Evolutionary conservation across 768 basidiomycete species (phyloP).

Genomic region (Calocera cornea): DNA sequence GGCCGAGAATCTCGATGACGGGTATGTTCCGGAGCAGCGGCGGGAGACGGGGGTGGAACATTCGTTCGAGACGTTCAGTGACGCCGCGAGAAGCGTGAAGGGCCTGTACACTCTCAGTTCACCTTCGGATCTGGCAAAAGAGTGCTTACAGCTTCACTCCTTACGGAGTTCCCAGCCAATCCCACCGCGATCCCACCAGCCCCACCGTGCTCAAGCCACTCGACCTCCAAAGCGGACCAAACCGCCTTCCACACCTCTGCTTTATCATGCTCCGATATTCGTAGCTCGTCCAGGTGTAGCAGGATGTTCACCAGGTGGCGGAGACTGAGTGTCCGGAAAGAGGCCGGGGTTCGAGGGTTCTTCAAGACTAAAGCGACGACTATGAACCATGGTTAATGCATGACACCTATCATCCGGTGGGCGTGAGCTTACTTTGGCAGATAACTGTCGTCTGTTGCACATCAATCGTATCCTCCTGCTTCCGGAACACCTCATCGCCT

Average conservation of each 20-base stretch:
- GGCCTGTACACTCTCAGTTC: neutral
- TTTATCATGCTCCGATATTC: neutral
- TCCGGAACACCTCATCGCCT: constrained; percentile 57
- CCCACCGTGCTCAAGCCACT: constrained; percentile 5
- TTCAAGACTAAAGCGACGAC: neutral
- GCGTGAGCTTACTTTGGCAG: constrained; percentile 40
- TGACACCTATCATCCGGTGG: neutral
- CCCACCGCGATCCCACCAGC: constrained; percentile 9
- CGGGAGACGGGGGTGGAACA: constrained; percentile 70
- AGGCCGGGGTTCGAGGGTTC: neutral
- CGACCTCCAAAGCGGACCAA: neutral
- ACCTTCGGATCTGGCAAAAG: neutral
- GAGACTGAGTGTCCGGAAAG: neutral
- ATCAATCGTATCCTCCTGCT: constrained; percentile 36
- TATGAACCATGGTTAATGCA: constrained; percentile 6
- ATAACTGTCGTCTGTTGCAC: constrained; percentile 40
- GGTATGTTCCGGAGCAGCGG: constrained; percentile 58
- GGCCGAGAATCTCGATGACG: constrained; percentile 43
- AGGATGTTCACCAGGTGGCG: neutral
- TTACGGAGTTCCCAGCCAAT: neutral
- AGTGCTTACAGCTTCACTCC: neutral
- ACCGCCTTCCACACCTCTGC: constrained; percentile 21
- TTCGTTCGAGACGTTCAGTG: constrained; percentile 33
- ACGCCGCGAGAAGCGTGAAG: neutral
- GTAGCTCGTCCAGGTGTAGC: neutral